Evolutionary conservation across 306 rosid genomes (phyloP), one percentile per base, ranked within the genome.

Genomic region (Fragaria nilgerrensis): DNA sequence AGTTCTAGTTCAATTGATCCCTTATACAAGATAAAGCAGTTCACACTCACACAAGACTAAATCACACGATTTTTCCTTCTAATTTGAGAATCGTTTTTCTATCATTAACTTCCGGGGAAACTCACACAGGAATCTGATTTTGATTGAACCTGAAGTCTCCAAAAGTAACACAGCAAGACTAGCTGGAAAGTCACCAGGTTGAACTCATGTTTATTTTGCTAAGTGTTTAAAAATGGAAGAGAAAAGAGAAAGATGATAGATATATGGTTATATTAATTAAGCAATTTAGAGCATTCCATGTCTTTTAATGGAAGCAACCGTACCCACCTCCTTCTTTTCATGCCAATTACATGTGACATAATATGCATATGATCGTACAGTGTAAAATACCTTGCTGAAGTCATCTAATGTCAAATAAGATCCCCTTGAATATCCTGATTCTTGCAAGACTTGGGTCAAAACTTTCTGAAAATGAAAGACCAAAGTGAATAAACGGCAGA

Each of bases 391-490:
- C 98, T 88, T 90, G 58, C 81, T 39, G 85, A 92, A 92, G 86
- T 90, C 97, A 45, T 86, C 89, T 79, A 89, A 78, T 68, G 85
- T 81, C 75, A 95, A 87, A 83, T 74, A 83, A 56, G 92, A 87
- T 55, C 82, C 92, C 83, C 85, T 86, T 36, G 88, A 65, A 89
- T 87, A 92, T 65, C 97, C 98, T n/a, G 93, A 91, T 85, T 95
- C 98, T 70, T 76, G 74, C 39, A 92, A 84, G 79, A 95, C 89
- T 76, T 83, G 88, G 75, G 77, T 79, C 81, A 95, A 84, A 34
- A 86, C 92, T 84, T 85, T 79, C 98, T 90, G 89, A 77, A 81
- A 77, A 77, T 63, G 64, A 72, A 76, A 87, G 45, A 79, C 59
- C 45, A 66, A 52, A 66, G 66, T 37, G 20, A 55, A 43, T 44